Evolutionary conservation across 805 yeast species (phyloP).

Genomic region (Sungouiozyma intestinalis): DNA sequence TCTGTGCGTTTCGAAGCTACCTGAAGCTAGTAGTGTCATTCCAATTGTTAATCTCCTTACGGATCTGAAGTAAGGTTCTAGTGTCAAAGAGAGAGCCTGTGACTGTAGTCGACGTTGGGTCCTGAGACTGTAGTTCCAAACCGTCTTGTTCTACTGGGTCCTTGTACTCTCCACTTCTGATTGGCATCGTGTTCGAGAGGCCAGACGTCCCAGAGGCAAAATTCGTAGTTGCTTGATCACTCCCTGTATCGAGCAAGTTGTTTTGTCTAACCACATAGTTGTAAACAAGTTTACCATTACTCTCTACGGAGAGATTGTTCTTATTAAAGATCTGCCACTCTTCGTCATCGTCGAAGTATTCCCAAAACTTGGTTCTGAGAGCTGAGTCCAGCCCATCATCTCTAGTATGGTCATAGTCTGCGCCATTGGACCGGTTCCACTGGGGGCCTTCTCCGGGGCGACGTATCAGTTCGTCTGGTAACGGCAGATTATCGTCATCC

Average conservation of each 20-base stretch:
- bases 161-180: not conserved
- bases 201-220: not conserved
- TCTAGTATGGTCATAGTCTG: not conserved
- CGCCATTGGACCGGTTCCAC: not conserved
- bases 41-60: constrained; percentile 11
- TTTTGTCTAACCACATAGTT: not conserved
- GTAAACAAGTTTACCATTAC: constrained; percentile 13
- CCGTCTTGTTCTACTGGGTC: not conserved
- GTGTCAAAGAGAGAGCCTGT: constrained; percentile 13
- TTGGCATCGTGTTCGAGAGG: not conserved
- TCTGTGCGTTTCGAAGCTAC: not conserved
- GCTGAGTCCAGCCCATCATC: not conserved
- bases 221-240: not conserved
- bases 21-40: not conserved
- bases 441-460: not conserved
- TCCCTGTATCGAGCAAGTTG: not conserved
- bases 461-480: constrained; percentile 14
- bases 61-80: constrained; percentile 8
- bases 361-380: constrained; percentile 20
- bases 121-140: not conserved
- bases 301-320: constrained; percentile 12
- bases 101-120: not conserved
- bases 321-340: constrained; percentile 22
- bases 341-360: constrained; percentile 24
- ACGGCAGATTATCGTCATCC: constrained; percentile 19